Evolutionary conservation across 169 alveolate genomes (phyloP), one percentile per base, ranked within the genome.

Genomic region (Amoebophrya sp.): DNA sequence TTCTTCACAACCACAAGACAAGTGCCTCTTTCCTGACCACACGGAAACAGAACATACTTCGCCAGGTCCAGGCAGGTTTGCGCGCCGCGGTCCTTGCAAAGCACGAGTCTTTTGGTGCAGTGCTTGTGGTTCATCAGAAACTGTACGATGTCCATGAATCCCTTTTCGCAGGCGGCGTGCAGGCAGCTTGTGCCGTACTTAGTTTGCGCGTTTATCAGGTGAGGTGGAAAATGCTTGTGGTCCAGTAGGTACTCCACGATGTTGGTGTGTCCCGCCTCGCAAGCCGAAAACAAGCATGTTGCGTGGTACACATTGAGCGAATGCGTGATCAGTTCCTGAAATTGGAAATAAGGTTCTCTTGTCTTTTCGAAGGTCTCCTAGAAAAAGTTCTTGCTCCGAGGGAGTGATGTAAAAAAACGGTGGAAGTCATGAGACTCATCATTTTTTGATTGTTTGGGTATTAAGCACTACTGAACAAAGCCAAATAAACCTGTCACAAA

Each of bases 131-230:
- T 66, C 35, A 66, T 12, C 38, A 66, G 32, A 7, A 66, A n/a
- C 18, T 66, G 83, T 3, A 66, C 83, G 83, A 66, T 66, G 35
- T 66, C 83, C 83, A 66, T 66, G 83, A 66, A 66, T 2, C 83
- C 83, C 83, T 66, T 66, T 25, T 66, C 83, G 83, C 83, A 66
- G 83, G 83, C 83, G 1, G 83, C 83, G 83, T 66, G 83, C 29
- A 66, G 83, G 35, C 83, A 66, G 83, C 83, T 66, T 2, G 83
- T 66, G 83, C 83, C 83, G 35, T 66, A 66, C 83, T 66, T 66
- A 18, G 83, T 66, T 25, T 66, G 83, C 83, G 83, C 83, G 83
- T 66, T 18, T 7, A 66, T 66, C 83, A 66, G 32, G 10, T 66
- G 83, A 7, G 32, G 32, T 25, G 83, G 83, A 25, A 66, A 66